These are phyloP conservation scores for Termitomyces sp. DNA, from an alignment of 768 basidiomycete species.

Conservation along the genomic window DNA sequence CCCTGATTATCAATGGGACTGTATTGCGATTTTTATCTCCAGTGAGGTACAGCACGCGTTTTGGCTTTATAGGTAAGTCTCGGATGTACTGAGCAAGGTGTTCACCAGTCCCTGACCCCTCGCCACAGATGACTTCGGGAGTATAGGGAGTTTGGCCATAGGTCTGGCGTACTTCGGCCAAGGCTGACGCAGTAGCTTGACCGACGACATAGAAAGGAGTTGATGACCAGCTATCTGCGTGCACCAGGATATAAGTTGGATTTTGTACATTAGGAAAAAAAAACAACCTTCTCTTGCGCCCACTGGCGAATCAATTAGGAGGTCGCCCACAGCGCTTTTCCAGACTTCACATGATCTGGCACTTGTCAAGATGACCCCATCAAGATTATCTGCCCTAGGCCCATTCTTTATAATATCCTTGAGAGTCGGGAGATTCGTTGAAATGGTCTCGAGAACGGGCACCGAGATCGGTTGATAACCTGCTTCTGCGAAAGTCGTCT, in stretches of 20 bases:
- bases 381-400: slow-evolving; percentile 25
- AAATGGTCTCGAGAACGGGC: slow-evolving; percentile 65
- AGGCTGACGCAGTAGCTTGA: slow-evolving; percentile 47
- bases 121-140: slow-evolving; percentile 31
- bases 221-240: slow-evolving; percentile 41
- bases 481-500: slow-evolving; percentile 36
- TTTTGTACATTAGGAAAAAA: slow-evolving; percentile 1
- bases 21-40: slow-evolving; percentile 86
- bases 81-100: slow-evolving; percentile 63
- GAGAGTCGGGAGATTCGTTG: slow-evolving; percentile 45
- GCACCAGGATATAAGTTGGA: slow-evolving; percentile 1
- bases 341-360: slow-evolving; percentile 74
- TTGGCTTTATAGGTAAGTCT: slow-evolving; percentile 19
- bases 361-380: slow-evolving; percentile 76
- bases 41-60: slow-evolving; percentile 64
- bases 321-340: slow-evolving; percentile 34
- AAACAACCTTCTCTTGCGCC: slow-evolving; percentile 6
- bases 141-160: slow-evolving; percentile 19
- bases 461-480: slow-evolving; percentile 56
- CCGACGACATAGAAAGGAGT: slow-evolving; percentile 82
- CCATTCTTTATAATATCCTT: slow-evolving; percentile 33
- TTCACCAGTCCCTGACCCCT: slow-evolving; percentile 62
- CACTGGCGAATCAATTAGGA: slow-evolving; percentile 3
- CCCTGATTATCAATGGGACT: slow-evolving; percentile 43
- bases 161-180: slow-evolving; percentile 29